phyloP scores from a whole-genome alignment of 1,284 basidiomycete species.

The Amylostereum areolatum region DNA sequence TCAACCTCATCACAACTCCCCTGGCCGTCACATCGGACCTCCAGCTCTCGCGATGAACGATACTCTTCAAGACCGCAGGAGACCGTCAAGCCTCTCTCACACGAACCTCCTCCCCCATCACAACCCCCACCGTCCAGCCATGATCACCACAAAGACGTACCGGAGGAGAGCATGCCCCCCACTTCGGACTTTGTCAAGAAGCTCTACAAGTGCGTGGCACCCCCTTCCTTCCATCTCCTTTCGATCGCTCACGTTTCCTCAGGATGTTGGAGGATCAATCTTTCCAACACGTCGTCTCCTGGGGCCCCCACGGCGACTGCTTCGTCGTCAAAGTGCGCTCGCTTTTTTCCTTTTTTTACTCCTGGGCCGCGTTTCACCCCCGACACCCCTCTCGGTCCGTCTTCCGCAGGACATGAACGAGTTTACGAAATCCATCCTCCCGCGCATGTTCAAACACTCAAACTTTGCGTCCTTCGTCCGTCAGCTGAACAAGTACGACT shows the following conservation, averaged over 20 bases:
- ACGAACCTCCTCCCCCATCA: conserved; percentile 14
- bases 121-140: conserved; percentile 13
- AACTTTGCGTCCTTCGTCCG: conserved; percentile 94
- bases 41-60: conserved; percentile 28
- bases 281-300: conserved; percentile 75
- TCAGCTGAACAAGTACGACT: conserved; percentile 98
- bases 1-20: conserved; percentile 23
- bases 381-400: not conserved
- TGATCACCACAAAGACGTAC: conserved; percentile 23
- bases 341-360: not conserved
- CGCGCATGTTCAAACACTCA: conserved; percentile 94
- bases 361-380: not conserved
- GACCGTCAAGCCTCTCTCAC: conserved; percentile 17
- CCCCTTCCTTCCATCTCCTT: conserved; percentile 4
- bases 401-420: conserved; percentile 88
- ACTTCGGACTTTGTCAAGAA: conserved; percentile 95
- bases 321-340: conserved; percentile 75
- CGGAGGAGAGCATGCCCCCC: conserved; percentile 63
- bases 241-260: conserved; percentile 5
- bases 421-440: conserved; percentile 91
- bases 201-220: conserved; percentile 71
- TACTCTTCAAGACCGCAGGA: conserved; percentile 22
- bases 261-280: conserved; percentile 86
- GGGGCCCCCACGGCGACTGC: conserved; percentile 83
- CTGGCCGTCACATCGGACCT: conserved; percentile 27